Evolutionary conservation across 176 grass and related monocot species (phyloP).

Genomic region (Musa acuminata): DNA sequence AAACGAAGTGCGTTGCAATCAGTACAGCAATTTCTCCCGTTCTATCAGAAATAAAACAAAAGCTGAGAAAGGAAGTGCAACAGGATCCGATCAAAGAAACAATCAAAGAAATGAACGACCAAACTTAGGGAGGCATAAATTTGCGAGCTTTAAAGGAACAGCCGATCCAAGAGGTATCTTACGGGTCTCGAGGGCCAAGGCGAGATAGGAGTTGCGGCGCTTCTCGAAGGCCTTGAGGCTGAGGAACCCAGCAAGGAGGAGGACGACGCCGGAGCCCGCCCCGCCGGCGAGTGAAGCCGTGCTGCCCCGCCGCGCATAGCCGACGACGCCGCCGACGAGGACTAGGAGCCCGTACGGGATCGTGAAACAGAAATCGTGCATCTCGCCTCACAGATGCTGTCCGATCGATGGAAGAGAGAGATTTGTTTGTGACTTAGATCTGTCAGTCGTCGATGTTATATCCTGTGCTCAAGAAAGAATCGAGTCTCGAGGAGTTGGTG

Average conservation of each 20-base stretch:
- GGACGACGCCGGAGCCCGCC: conserved; percentile 40
- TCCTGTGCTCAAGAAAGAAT: background rate
- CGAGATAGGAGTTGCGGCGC: conserved; percentile 34
- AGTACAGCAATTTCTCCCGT: background rate
- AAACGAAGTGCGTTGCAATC: background rate
- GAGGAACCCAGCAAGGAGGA: conserved; percentile 60
- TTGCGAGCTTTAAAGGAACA: background rate
- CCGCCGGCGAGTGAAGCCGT: conserved; percentile 52
- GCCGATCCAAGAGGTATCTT: background rate
- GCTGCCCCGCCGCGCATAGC: conserved; percentile 64
- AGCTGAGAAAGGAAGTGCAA: background rate
- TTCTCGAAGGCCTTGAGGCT: conserved; percentile 59
- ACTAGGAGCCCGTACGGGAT: conserved; percentile 61
- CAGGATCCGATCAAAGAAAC: background rate
- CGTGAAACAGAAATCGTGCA: conserved; percentile 87
- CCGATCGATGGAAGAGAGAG: background rate
- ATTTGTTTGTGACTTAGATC: background rate
- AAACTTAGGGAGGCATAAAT: background rate
- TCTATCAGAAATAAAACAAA: background rate
- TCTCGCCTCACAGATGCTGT: background rate
- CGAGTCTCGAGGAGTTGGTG: background rate
- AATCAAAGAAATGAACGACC: background rate
- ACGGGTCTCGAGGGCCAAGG: conserved; percentile 66
- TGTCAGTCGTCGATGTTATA: background rate
- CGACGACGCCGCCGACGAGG: conserved; percentile 45